Evolutionary conservation across 1,139 yeast genomes (phyloP), one percentile per base, ranked within the genome.

Genomic region (Kazachstania sp.): DNA sequence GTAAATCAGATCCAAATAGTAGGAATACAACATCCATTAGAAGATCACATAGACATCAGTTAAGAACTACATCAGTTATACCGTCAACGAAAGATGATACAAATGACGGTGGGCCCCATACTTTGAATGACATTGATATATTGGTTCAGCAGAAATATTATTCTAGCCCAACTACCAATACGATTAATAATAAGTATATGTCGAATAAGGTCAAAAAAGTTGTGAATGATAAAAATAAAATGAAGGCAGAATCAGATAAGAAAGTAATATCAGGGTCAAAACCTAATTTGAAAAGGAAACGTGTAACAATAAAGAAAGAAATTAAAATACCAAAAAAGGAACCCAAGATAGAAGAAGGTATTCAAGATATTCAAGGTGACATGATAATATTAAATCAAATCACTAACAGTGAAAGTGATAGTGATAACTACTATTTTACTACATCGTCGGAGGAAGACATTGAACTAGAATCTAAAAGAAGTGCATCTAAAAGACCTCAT

Each of bases 361-460:
- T 19, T 12, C 19, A 43, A 18, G 45, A 42, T n/a, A 19, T 11
- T 6, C 18, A 26, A 32, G 29, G 13, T 32, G 30, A 20, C 15
- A 15, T 16, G 13, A 16, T 29, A 13, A 30, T 20, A 8, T 8
- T 18, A 6, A 12, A 38, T 12, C 35, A 31, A 7, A 41, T 46
- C 20, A 40, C 43, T 20, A 48, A 49, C n/a, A 45, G 41, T 11
- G 53, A 51, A 9, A 26, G n/a, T 19, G 41, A 26, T n/a, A 26
- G 19, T 11, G 60, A 57, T 45, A 54, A 55, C 43, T 56, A 49
- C 44, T 63, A 59, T 46, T 62, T 58, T 37, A 60, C 65, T 15
- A 55, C 64, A 5, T 61, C 65, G 3, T 61, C 65, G 1, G 64
- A 60, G 30, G 67, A 63, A 19, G 65, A 63, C 36, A 47, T 52